Evolutionary conservation across 805 yeast genomes (phyloP).

Genomic region (Scheffersomyces amazonensis): DNA sequence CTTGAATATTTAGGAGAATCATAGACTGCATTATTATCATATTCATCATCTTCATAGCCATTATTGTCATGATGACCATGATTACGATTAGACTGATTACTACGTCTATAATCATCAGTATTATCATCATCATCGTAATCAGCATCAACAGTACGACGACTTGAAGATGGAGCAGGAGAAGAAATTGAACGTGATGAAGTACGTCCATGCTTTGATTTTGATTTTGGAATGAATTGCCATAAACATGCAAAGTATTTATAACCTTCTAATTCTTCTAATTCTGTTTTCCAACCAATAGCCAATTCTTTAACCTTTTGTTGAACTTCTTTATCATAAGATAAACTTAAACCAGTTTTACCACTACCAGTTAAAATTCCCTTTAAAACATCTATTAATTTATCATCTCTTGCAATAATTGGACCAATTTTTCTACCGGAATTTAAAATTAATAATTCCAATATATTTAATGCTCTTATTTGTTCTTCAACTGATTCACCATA

Average conservation of each 20-base stretch:
- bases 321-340: slow-evolving; percentile 39
- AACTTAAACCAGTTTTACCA: slow-evolving; percentile 31
- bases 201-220: slow-evolving; percentile 9
- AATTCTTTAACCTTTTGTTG: slow-evolving; percentile 47
- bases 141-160: slow-evolving; percentile 1
- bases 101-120: not conserved
- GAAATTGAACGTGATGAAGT: no score
- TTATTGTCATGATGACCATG: slow-evolving; percentile 12
- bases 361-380: slow-evolving; percentile 43
- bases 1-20: not conserved
- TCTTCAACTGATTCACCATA: slow-evolving; percentile 64
- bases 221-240: slow-evolving; percentile 41
- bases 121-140: slow-evolving; percentile 4
- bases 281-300: slow-evolving; percentile 66
- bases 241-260: slow-evolving; percentile 48
- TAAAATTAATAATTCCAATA: slow-evolving; percentile 37
- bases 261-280: slow-evolving; percentile 47
- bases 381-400: slow-evolving; percentile 63
- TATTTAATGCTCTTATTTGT: slow-evolving; percentile 60
- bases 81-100: slow-evolving; percentile 5
- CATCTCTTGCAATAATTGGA: slow-evolving; percentile 58
- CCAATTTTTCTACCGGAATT: slow-evolving; percentile 44
- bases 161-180: not conserved
- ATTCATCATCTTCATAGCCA: slow-evolving; percentile 6
- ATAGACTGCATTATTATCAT: not conserved